Conservation (phyloP, 148 eudicot genomes). For the Rhododendron williamsianum region DNA sequence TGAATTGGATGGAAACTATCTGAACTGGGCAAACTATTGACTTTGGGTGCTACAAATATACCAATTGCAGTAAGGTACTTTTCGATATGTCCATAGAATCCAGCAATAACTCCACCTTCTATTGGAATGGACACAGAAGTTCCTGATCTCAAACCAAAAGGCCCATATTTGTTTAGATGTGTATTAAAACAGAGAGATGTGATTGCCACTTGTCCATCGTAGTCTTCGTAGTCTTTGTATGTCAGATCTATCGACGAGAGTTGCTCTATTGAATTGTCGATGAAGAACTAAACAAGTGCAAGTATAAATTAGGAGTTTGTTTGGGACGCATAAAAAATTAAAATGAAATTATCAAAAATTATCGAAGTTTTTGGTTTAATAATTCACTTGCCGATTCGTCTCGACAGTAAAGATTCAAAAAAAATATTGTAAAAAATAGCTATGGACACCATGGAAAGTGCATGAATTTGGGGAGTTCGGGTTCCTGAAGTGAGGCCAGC, state of each 20-base stretch:
- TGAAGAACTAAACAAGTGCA: neutral
- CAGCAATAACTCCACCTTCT: no score
- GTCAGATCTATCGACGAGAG: neutral
- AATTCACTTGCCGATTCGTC: neutral
- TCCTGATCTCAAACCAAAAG: no score
- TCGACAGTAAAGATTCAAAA: neutral
- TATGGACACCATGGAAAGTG: neutral
- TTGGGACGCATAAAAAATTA: neutral
- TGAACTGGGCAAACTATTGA: no score
- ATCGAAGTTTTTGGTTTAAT: no score
- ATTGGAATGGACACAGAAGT: no score
- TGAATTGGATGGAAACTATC: no score
- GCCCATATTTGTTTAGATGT: neutral
- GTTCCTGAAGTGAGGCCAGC: no score
- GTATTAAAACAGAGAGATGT: neutral
- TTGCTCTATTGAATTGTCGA: neutral
- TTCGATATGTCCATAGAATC: no score
- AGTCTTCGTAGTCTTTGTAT: no score
- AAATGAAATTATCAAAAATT: neutral
- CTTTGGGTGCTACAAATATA: no score
- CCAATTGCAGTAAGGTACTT: no score
- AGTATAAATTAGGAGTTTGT: neutral
- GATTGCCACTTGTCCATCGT: neutral
- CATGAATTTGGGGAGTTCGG: no score
- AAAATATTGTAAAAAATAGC: neutral